Percentiles rank a stretch among this genome's conserved stretches.
phyloP scores from a whole-genome alignment of 306 rosid genomes.

The Phaseolus lunatus region DNA sequence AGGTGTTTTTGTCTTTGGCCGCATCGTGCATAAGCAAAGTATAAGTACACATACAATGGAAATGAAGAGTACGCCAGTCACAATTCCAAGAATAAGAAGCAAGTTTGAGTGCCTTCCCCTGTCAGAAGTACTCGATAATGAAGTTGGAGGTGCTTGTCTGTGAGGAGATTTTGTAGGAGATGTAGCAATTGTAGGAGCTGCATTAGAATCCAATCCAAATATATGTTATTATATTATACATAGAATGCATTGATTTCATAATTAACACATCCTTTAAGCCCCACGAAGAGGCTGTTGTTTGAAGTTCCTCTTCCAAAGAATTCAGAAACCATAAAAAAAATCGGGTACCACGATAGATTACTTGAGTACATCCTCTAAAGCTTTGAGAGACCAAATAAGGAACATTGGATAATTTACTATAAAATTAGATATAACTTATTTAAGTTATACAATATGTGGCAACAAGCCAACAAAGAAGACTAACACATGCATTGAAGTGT shows the following conservation, averaged over 20 bases:
- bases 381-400: constrained; percentile 14
- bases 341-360: neutral
- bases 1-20: constrained; percentile 61
- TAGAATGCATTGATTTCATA: constrained; percentile 17
- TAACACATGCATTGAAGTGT: neutral
- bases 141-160: constrained; percentile 52
- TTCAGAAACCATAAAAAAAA: neutral
- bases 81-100: constrained; percentile 72
- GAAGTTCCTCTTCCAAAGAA: neutral
- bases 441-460: constrained; percentile 1
- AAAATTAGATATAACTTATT: neutral
- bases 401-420: too few relatives aligned
- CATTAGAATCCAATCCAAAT: constrained; percentile 32
- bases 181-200: constrained; percentile 71
- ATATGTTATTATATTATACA: constrained; percentile 46
- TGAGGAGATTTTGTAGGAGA: constrained; percentile 67
- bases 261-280: constrained; percentile 28
- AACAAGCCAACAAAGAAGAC: constrained; percentile 4
- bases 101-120: constrained; percentile 67
- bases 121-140: constrained; percentile 57
- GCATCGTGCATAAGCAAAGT: constrained; percentile 65
- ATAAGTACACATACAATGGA: constrained; percentile 63
- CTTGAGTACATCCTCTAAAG: constrained; percentile 31
- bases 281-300: neutral
- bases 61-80: constrained; percentile 71